A percentile compares a stretch with the other conserved stretches of the same genome.
These are phyloP conservation scores for Noccaea bulbosa DNA, from an alignment of 345 rosid species.

Conservation along the genomic window DNA sequence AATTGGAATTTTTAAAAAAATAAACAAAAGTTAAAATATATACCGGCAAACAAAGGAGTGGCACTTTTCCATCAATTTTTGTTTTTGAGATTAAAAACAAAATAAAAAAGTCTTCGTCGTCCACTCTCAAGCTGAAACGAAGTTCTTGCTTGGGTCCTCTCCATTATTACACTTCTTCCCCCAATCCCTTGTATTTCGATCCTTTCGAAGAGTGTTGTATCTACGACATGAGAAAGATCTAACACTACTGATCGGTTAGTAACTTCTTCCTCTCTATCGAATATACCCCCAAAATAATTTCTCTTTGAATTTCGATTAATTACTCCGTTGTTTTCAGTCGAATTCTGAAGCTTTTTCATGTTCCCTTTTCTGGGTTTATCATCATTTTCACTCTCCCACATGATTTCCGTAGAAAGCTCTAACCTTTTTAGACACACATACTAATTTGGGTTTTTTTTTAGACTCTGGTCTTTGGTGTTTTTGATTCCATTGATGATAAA, in stretches of 20 bases:
- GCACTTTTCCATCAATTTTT: slow-evolving; percentile 9
- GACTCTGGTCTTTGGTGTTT: background rate
- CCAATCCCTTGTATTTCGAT: slow-evolving; percentile 2
- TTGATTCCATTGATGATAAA: background rate
- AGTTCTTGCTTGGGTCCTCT: slow-evolving; percentile 31
- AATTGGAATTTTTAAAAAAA: background rate
- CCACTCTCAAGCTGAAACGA: slow-evolving; percentile 37
- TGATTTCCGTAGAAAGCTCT: slow-evolving; percentile 16
- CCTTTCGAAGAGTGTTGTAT: background rate
- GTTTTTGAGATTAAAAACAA: background rate
- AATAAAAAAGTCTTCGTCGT: slow-evolving; percentile 39
- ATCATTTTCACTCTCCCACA: slow-evolving; percentile 10
- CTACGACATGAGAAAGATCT: slow-evolving; percentile 26
- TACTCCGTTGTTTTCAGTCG: slow-evolving; percentile 2
- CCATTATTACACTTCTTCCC: slow-evolving; percentile 28
- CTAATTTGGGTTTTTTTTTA: slow-evolving; percentile 5
- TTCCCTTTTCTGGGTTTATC: slow-evolving; percentile 30
- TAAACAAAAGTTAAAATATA: background rate
- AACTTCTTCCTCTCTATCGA: background rate
- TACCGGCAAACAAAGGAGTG: slow-evolving; percentile 34
- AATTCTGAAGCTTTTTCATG: background rate
- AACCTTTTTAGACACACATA: no score
- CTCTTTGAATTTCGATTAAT: slow-evolving; percentile 4
- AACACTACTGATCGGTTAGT: slow-evolving; percentile 36
- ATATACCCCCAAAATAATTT: background rate